Evolutionary conservation across 139 green algal genomes (phyloP).

Genomic region (Micractinium conductrix): DNA sequence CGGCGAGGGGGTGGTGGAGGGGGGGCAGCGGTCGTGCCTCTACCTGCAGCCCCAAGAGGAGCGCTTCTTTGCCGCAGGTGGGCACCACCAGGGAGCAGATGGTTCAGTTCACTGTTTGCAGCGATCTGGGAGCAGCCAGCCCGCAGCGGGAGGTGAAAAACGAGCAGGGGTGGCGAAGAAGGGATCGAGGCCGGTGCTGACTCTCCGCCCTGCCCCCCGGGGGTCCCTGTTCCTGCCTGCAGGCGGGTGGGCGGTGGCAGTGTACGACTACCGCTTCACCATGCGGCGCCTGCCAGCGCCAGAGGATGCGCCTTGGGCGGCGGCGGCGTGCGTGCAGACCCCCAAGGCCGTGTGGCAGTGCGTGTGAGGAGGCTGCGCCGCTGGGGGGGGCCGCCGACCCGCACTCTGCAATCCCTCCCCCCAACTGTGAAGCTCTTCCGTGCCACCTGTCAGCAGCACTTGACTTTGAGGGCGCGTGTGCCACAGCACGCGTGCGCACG

Average conservation of each 20-base stretch:
- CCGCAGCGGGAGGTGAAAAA: too few species aligned
- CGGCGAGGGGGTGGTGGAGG: not conserved
- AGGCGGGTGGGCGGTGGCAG: slow-evolving; percentile 21
- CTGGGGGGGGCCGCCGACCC: not conserved
- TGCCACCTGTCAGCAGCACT: not conserved
- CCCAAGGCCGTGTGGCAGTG: slow-evolving; percentile 48
- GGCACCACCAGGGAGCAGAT: too few species aligned
- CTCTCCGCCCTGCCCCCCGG: too few species aligned
- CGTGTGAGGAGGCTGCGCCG: not conserved
- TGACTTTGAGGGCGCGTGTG: too few species aligned
- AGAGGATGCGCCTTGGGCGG: slow-evolving; percentile 16
- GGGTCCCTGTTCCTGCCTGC: slow-evolving; percentile 43
- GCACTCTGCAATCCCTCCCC: not conserved
- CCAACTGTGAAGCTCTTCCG: not conserved
- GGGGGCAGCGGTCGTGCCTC: slow-evolving; percentile 33
- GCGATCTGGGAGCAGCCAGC: too few species aligned
- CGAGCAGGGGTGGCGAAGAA: too few species aligned
- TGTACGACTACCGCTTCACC: slow-evolving; percentile 47
- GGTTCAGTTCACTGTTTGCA: too few species aligned
- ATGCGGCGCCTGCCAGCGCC: slow-evolving; percentile 1
- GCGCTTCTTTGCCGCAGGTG: slow-evolving; percentile 36
- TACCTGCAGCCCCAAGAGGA: slow-evolving; percentile 47
- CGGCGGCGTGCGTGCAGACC: slow-evolving; percentile 43
- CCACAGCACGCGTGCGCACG: too few species aligned
- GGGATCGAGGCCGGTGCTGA: too few species aligned